A percentile compares a stretch with the other conserved stretches of the same genome.
These are phyloP conservation scores for Kingdonia uniflora DNA, from an alignment of 164 flowering plant species.

Conservation along the genomic window DNA sequence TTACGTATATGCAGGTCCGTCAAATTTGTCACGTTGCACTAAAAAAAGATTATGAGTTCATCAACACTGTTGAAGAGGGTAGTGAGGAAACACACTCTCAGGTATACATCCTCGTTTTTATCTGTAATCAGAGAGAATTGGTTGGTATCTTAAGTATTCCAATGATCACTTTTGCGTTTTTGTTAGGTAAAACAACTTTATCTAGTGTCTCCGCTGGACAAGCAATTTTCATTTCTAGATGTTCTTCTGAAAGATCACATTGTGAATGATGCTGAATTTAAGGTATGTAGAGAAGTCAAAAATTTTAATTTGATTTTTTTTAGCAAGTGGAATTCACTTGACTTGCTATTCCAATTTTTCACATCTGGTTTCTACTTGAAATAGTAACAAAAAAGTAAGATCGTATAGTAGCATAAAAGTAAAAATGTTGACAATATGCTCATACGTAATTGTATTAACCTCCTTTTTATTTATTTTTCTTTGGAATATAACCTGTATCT, in stretches of 20 bases:
- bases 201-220: constrained; percentile 69
- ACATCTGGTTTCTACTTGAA: too few relatives aligned
- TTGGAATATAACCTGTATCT: neutral
- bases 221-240: constrained; percentile 64
- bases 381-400: too few relatives aligned
- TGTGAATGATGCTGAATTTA: constrained; percentile 77
- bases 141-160: too few relatives aligned
- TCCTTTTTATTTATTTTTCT: too few relatives aligned
- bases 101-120: constrained; percentile 25
- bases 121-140: too few relatives aligned
- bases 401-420: too few relatives aligned
- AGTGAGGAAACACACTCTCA: constrained; percentile 89
- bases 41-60: constrained; percentile 83
- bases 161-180: constrained; percentile 4
- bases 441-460: too few relatives aligned
- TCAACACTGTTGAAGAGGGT: constrained; percentile 87
- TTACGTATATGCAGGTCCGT: constrained; percentile 56
- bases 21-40: constrained; percentile 89
- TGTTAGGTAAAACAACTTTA: constrained; percentile 83
- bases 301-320: too few relatives aligned
- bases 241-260: constrained; percentile 73
- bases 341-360: too few relatives aligned
- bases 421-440: too few relatives aligned
- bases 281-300: too few relatives aligned
- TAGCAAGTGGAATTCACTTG: too few relatives aligned